A percentile compares a stretch with the other conserved stretches of the same genome.
Conservation (phyloP, 2,329 filamentous ascomycete genomes). For the Gaeumannomyces tritici region DNA sequence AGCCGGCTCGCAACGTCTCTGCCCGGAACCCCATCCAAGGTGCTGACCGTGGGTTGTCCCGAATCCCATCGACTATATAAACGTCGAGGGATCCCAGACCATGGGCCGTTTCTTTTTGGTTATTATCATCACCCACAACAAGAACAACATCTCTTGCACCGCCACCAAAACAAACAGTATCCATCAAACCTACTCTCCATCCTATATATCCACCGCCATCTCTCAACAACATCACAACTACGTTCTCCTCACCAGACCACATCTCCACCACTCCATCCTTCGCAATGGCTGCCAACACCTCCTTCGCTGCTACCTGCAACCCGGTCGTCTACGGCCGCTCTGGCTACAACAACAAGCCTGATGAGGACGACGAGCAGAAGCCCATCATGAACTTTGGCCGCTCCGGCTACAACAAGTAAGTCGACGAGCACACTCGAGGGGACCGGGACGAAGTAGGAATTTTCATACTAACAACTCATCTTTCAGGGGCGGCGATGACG, state of each 20-base stretch:
- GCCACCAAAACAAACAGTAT: conserved; percentile 5
- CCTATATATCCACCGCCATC: not conserved
- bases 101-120: not conserved
- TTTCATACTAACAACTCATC: not conserved
- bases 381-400: conserved; percentile 26
- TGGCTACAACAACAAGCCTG: conserved; percentile 29
- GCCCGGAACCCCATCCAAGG: not conserved
- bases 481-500: conserved; percentile 17
- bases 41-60: not conserved
- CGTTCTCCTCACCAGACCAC: not conserved
- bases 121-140: conserved; percentile 2
- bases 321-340: conserved; percentile 29
- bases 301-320: conserved; percentile 23
- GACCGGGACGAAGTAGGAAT: not conserved
- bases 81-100: not conserved
- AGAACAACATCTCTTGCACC: not conserved
- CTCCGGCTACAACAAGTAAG: conserved; percentile 35
- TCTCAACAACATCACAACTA: not conserved
- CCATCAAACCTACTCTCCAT: not conserved
- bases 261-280: conserved; percentile 11
- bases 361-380: conserved; percentile 20
- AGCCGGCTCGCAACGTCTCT: not conserved
- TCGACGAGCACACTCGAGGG: not conserved
- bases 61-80: conserved; percentile 6
- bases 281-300: conserved; percentile 27